A percentile compares a stretch with the other conserved stretches of the same genome.
Evolutionary conservation across 805 yeast genomes (phyloP).

Genomic region (Starmerella stellata): DNA sequence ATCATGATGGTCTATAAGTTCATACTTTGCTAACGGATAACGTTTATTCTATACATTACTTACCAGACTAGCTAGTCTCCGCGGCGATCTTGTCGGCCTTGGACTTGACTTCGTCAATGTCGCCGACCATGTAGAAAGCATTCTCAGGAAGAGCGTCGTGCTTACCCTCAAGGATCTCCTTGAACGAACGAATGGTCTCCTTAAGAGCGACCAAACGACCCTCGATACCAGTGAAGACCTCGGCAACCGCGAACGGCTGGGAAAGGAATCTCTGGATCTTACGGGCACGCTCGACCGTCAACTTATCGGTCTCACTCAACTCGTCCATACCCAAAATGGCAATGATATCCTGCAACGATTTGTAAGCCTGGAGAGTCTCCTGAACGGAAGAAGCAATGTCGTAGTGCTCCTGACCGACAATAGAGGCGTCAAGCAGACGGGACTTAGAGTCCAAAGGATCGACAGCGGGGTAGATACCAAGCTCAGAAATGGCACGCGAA

Average conservation of each 20-base stretch:
- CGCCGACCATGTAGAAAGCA: constrained; percentile 99
- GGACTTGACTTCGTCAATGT: constrained; percentile 94
- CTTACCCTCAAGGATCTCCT: constrained; percentile 94
- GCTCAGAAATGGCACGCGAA: constrained; percentile 98
- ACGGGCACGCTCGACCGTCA: constrained; percentile 99
- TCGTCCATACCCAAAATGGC: constrained; percentile 99
- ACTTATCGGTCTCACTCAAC: constrained; percentile 94
- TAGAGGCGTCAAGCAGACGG: constrained; percentile 90
- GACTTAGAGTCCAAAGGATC: constrained; percentile 99
- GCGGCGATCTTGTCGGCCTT: constrained; percentile 98
- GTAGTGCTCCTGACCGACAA: constrained; percentile 98
- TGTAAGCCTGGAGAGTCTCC: constrained; percentile 98
- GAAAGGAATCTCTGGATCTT: constrained; percentile 99
- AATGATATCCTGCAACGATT: constrained; percentile 98
- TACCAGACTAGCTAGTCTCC: constrained; percentile 30
- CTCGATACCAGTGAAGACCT: constrained; percentile 98
- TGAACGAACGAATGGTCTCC: constrained; percentile 89
- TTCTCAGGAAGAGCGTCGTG: constrained; percentile 97
- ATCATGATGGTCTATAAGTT: no score
- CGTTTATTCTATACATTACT: no score
- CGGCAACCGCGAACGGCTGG: constrained; percentile 99
- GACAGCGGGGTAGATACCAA: constrained; percentile 99
- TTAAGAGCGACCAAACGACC: constrained; percentile 94
- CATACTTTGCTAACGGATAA: no score
- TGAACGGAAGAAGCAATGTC: constrained; percentile 86